phyloP scores from a whole-genome alignment of 441 rosid species.

The Croton laevigatus region DNA sequence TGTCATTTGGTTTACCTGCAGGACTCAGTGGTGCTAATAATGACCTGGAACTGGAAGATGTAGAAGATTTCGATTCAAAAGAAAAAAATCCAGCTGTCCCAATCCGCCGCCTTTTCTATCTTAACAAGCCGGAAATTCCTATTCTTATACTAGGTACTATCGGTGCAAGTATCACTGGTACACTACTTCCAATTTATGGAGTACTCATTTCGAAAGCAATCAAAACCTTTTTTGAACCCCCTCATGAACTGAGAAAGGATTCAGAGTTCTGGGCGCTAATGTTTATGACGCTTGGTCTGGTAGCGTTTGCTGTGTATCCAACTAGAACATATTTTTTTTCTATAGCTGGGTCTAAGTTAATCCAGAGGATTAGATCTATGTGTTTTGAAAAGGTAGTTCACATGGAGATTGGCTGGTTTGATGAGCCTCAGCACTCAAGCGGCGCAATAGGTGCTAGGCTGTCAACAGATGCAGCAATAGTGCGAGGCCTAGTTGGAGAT shows the following conservation, averaged over 20 bases:
- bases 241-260: slow-evolving; percentile 22
- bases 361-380: slow-evolving; percentile 52
- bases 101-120: slow-evolving; percentile 44
- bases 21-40: slow-evolving; percentile 20
- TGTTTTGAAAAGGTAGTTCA: slow-evolving; percentile 78
- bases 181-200: slow-evolving; percentile 50
- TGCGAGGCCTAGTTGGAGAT: slow-evolving; percentile 70
- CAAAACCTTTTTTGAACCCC: slow-evolving; percentile 48
- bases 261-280: slow-evolving; percentile 64
- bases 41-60: background rate
- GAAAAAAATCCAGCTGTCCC: slow-evolving; percentile 32
- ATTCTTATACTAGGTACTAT: slow-evolving; percentile 44
- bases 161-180: slow-evolving; percentile 44
- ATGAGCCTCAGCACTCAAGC: slow-evolving; percentile 69
- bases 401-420: slow-evolving; percentile 92
- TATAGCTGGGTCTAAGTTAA: slow-evolving; percentile 60
- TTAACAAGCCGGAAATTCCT: slow-evolving; percentile 61
- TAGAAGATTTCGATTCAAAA: slow-evolving; percentile 10
- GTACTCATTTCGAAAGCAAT: slow-evolving; percentile 44
- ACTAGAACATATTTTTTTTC: slow-evolving; percentile 46
- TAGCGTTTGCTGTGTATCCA: slow-evolving; percentile 43
- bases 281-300: slow-evolving; percentile 47
- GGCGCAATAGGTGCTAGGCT: slow-evolving; percentile 82
- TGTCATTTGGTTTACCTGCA: slow-evolving; percentile 39
- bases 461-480: slow-evolving; percentile 66